These are phyloP conservation scores for Plectosphaerella plurivora DNA, from an alignment of 2,329 filamentous ascomycete genomes.

Conservation along the genomic window DNA sequence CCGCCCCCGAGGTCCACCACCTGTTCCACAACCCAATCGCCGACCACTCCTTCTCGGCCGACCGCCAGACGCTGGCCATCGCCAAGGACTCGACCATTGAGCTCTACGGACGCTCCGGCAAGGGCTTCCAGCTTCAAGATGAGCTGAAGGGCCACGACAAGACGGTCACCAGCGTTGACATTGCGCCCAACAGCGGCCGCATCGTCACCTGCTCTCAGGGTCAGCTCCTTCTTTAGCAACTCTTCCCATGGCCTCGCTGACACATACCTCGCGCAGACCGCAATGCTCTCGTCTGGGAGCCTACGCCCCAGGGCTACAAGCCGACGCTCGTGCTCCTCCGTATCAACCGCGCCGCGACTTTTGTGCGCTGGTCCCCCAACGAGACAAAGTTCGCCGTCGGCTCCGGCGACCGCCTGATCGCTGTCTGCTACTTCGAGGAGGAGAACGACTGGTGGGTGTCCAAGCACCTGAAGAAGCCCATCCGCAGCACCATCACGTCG, in stretches of 20 bases:
- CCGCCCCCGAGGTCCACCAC: slow-evolving; percentile 86
- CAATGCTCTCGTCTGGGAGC: slow-evolving; percentile 97
- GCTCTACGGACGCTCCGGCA: slow-evolving; percentile 73
- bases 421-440: slow-evolving; percentile 97
- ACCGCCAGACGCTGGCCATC: slow-evolving; percentile 83
- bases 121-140: slow-evolving; percentile 77
- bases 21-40: slow-evolving; percentile 95
- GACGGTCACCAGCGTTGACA: slow-evolving; percentile 92
- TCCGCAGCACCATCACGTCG: slow-evolving; percentile 92
- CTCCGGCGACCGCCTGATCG: slow-evolving; percentile 90
- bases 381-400: slow-evolving; percentile 98
- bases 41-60: slow-evolving; percentile 96
- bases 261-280: slow-evolving; percentile 59
- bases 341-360: slow-evolving; percentile 94
- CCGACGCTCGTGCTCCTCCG: slow-evolving; percentile 94
- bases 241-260: not conserved
- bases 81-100: slow-evolving; percentile 87
- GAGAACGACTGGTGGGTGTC: slow-evolving; percentile 99
- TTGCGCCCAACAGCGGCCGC: slow-evolving; percentile 82
- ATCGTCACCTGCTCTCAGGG: slow-evolving; percentile 98
- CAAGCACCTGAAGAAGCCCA: slow-evolving; percentile 98
- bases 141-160: slow-evolving; percentile 97
- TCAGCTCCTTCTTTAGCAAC: slow-evolving; percentile 25
- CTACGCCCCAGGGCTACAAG: slow-evolving; percentile 88
- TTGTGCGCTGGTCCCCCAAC: slow-evolving; percentile 93